Conservation (phyloP, 306 rosid species). For the Castanospermum australe region DNA sequence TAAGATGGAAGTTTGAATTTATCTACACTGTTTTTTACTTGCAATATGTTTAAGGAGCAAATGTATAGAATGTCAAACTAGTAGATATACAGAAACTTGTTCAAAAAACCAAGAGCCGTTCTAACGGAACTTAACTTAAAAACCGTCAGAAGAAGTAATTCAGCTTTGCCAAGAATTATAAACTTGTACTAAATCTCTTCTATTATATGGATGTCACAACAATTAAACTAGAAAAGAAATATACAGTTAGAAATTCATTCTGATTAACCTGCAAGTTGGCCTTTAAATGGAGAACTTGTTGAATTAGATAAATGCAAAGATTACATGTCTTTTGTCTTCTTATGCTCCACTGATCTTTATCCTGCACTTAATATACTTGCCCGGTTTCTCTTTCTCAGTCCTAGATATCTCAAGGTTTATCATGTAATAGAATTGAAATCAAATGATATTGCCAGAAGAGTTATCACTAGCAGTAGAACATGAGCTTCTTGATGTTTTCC, state of each 20-base stretch:
- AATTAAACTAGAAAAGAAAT: background rate
- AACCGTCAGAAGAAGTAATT: background rate
- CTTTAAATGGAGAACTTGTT: background rate
- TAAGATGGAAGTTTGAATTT: background rate
- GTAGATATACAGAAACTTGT: background rate
- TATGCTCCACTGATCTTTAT: background rate
- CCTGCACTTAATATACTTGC: slow-evolving; percentile 4
- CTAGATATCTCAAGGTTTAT: background rate
- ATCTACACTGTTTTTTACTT: background rate
- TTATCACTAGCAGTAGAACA: slow-evolving; percentile 82
- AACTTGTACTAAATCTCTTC: background rate
- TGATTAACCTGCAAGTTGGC: slow-evolving; percentile 21
- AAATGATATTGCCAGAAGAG: slow-evolving; percentile 19
- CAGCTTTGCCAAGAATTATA: background rate
- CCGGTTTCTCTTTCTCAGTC: background rate
- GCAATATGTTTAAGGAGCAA: background rate
- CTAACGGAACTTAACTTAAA: background rate
- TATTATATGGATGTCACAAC: background rate
- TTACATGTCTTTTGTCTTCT: slow-evolving; percentile 10
- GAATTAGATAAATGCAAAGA: slow-evolving; percentile 19
- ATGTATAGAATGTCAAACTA: background rate
- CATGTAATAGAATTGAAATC: background rate
- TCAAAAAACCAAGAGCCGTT: background rate
- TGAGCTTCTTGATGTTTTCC: slow-evolving; percentile 85
- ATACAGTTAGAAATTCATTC: background rate